Base-by-base conservation (phyloP, 2,329 filamentous ascomycete genomes). In the Waltergamsia citrina region DNA sequence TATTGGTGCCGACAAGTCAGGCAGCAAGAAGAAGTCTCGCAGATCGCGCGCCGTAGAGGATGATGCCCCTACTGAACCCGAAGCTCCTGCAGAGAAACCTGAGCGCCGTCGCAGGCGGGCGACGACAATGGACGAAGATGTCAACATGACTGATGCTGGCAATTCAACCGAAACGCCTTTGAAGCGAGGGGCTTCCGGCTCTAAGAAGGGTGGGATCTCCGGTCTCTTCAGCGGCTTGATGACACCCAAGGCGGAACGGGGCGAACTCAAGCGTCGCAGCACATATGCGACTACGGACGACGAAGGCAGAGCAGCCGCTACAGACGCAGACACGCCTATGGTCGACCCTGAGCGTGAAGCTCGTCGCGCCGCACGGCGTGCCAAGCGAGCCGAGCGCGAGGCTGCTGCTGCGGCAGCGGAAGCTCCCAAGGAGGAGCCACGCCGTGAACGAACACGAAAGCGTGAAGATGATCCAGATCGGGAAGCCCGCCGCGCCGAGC, bases 151-250 rank as follows among this genome's bases (percentile, higher is more conserved):
- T 4, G 60, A 62, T 29, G 45, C 50, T 16, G n/a, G n/a, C n/a
- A n/a, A n/a, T n/a, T 30, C 35, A 15, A 49, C 45, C 6, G 58
- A 59, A 5, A 46, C 45, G 1, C 50, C 57, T 8, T 33, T 53
- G 22, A 60, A 53, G 35, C 55, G 60, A 23, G 49, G 49, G 19
- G 27, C 39, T 6, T 59, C 53, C 2, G 60, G 50, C 31, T 61
- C 64, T 4, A 71, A 71, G 32, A 76, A 68, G 47, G 67, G 64
- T 49, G 70, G 68, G 4, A 54, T 80, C 17, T 63, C 69, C 18
- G 69, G 73, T 19, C 62, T 86, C 6, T 77, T 87, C 43, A 74
- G 75, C 33, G 73, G 74, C 20, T 53, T 79, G 11, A 67, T 65
- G 40, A 63, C 63, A 32, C 56, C 65, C 7, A 65, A 62, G 41